Evolutionary conservation across 2,329 filamentous ascomycete species (phyloP).

Genomic region (Sphaerulina musiva): DNA sequence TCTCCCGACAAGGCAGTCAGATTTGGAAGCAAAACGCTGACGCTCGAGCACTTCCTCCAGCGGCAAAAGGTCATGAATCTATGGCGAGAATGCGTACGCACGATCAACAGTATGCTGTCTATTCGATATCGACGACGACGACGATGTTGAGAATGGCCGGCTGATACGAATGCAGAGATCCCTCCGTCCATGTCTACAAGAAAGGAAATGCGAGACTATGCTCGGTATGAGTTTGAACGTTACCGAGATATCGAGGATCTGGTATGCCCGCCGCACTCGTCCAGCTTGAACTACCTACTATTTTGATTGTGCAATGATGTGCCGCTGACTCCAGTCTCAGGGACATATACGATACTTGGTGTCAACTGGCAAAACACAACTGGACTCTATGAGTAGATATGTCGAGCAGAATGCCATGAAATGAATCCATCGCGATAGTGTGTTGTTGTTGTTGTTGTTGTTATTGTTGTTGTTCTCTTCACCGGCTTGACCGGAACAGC

Average conservation of each 20-base stretch:
- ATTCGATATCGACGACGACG: neutral
- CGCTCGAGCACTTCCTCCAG: conserved; percentile 45
- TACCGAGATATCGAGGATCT: conserved; percentile 43
- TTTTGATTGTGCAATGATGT: neutral
- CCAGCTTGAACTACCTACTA: neutral
- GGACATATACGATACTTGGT: conserved; percentile 45
- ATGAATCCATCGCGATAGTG: neutral
- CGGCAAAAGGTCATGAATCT: conserved; percentile 42
- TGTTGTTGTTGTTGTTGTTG: too few relatives aligned
- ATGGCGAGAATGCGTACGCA: conserved; percentile 45
- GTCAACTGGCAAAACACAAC: conserved; percentile 47
- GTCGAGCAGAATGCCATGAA: conserved; percentile 29
- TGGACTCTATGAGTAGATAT: conserved; percentile 44
- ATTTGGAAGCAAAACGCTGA: conserved; percentile 30
- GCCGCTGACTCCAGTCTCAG: conserved; percentile 24
- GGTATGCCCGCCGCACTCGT: conserved; percentile 32
- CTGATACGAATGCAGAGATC: conserved; percentile 27
- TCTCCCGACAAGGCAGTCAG: conserved; percentile 28
- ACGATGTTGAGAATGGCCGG: neutral
- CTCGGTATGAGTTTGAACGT: conserved; percentile 45
- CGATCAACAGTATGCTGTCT: conserved; percentile 32
- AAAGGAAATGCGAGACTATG: conserved; percentile 44
- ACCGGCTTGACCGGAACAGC: too few relatives aligned
- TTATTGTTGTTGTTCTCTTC: too few relatives aligned
- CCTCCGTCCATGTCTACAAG: conserved; percentile 32